These are phyloP conservation scores for Cyberlindnera xylosilytica DNA, from an alignment of 805 yeast species.

Conservation along the genomic window DNA sequence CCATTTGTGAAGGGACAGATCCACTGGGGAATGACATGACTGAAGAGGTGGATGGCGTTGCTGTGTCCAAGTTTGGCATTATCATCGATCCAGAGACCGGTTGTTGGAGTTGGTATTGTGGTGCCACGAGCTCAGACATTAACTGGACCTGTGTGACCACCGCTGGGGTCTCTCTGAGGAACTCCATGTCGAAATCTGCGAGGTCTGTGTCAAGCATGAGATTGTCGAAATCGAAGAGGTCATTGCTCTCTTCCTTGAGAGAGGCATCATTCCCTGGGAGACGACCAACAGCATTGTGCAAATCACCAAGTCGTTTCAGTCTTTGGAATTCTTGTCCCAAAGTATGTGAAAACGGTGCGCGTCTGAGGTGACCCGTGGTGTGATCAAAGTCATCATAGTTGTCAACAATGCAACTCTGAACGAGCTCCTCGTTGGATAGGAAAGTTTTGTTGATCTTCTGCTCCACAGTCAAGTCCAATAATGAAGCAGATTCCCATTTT, in stretches of 20 bases:
- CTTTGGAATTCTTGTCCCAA: slow-evolving; percentile 26
- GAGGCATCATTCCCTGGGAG: background rate
- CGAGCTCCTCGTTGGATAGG: slow-evolving; percentile 57
- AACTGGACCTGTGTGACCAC: slow-evolving; percentile 17
- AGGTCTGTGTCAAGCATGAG: slow-evolving; percentile 11
- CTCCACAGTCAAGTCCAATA: slow-evolving; percentile 47
- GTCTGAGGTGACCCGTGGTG: slow-evolving; percentile 15
- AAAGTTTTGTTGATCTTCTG: slow-evolving; percentile 41
- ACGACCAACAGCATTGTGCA: slow-evolving; percentile 12
- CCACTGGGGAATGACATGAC: background rate
- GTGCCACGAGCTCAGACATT: slow-evolving; percentile 23
- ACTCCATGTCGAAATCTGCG: slow-evolving; percentile 8
- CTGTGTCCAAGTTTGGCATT: slow-evolving; percentile 3
- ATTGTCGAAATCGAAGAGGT: slow-evolving; percentile 8
- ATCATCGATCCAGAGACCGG: too few species aligned
- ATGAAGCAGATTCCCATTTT: slow-evolving; percentile 56
- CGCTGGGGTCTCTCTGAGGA: background rate
- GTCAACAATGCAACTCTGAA: slow-evolving; percentile 57
- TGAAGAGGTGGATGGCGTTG: background rate
- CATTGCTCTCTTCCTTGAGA: background rate
- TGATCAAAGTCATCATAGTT: slow-evolving; percentile 25
- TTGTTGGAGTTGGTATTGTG: background rate
- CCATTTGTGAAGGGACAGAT: too few species aligned
- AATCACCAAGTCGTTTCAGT: slow-evolving; percentile 22
- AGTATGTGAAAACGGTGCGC: slow-evolving; percentile 27